Conservation (phyloP, 2,329 filamentous ascomycete genomes). For the Penicillium sclerotiorum region DNA sequence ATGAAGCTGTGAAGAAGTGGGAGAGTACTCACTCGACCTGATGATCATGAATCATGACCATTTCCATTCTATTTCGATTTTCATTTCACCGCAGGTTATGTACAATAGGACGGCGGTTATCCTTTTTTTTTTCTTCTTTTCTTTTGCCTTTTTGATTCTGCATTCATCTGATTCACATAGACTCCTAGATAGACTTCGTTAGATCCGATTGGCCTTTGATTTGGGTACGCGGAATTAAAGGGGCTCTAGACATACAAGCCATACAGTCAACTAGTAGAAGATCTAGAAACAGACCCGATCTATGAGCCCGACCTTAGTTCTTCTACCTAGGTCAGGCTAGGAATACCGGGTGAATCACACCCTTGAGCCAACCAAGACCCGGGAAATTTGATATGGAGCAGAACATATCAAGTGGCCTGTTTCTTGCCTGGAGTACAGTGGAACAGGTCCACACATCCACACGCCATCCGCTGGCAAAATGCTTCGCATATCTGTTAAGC, state of each 20-base stretch:
- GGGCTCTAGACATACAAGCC: too few species aligned
- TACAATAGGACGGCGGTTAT: not conserved
- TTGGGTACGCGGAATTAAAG: too few species aligned
- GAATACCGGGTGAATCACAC: too few species aligned
- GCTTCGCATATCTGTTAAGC: slow-evolving; percentile 3
- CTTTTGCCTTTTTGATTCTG: not conserved
- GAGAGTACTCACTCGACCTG: slow-evolving; percentile 33
- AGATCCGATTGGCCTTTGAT: not conserved
- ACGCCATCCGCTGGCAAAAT: not conserved
- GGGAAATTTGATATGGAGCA: too few species aligned
- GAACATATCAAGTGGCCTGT: too few species aligned
- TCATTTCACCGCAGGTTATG: not conserved
- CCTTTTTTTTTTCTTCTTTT: not conserved
- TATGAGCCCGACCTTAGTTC: too few species aligned
- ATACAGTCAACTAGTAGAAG: too few species aligned
- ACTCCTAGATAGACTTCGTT: not conserved
- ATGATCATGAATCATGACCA: not conserved
- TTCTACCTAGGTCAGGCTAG: too few species aligned
- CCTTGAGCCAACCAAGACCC: too few species aligned
- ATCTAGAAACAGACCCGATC: too few species aligned
- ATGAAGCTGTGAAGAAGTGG: slow-evolving; percentile 49
- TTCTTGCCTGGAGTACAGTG: not conserved
- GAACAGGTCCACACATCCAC: not conserved
- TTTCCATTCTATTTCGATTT: not conserved
- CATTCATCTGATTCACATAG: not conserved